Base-by-base conservation (phyloP, 768 basidiomycete species). In the Lanmaoa rubissima region DNA sequence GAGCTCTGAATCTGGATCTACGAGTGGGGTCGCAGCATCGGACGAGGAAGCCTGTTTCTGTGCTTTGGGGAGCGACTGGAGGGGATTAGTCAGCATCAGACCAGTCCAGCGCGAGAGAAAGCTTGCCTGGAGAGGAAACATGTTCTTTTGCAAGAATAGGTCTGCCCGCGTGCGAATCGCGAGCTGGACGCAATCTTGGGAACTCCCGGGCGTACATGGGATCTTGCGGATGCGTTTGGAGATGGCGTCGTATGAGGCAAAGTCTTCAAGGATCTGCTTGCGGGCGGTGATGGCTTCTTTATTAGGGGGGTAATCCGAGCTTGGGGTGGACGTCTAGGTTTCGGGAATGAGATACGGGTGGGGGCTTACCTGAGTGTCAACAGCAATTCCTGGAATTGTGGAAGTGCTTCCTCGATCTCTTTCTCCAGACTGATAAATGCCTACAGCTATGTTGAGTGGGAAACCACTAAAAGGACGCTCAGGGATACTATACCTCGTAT, bases 341-440 rank as follows among this genome's bases (percentile, higher is more conserved):
- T 43, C 17, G 17, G 24, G 36, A 72, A 38, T 75, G 39, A 51
- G 32, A 19, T 35, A 26, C 28, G 32, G 16, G 12, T 26, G 19
- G 14, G 38, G 34, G 10, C 32, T 55, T 55, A 91, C 90, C 75
- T 87, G 36, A 95, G 76, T 11, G 79, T 82, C 41, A 89, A 69
- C 31, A 97, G 71, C 26, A 94, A 78, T 65, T 96, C 94, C 63
- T 96, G 92, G 68, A 96, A 95, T 60, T 87, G 84, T 4, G 94
- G 93, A 5, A 98, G 78, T 2, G 84, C 75, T 34, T 88, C 88
- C 67, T 93, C 90, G n/a, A 98, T 94, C 62, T 98, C 94, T 51
- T 82, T 80, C 74, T 99, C 94, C 9, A 97, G 74, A 39, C 65
- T 69, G 38, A 92, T 74, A 57, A 98, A 85, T 1, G 82, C 81